Conservation (phyloP, 2,329 filamentous ascomycete species). For the Colletotrichum sp. region DNA sequence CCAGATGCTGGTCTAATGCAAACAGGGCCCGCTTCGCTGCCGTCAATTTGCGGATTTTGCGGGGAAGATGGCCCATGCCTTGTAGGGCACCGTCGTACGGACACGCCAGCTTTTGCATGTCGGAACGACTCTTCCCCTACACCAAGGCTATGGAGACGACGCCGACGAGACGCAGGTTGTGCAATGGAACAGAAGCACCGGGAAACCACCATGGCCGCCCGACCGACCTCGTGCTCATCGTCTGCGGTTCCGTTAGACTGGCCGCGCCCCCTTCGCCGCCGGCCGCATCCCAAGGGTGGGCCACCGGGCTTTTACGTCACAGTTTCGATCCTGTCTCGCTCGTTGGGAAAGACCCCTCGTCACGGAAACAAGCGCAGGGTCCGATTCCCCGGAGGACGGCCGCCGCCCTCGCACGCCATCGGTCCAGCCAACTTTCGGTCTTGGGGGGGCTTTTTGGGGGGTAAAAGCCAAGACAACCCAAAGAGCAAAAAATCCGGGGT, state of each 20-base stretch:
- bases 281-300: background rate
- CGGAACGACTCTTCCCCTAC: background rate
- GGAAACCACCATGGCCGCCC: background rate
- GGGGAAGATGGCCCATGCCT: slow-evolving; percentile 15
- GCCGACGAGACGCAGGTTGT: background rate
- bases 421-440: background rate
- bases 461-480: background rate
- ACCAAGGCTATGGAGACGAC: background rate
- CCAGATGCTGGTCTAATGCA: slow-evolving; percentile 16
- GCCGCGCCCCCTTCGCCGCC: slow-evolving; percentile 1
- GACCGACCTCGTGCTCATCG: background rate
- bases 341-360: background rate
- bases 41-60: slow-evolving; percentile 16
- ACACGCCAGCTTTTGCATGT: background rate
- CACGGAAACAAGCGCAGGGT: background rate
- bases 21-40: slow-evolving; percentile 8
- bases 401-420: slow-evolving; percentile 11
- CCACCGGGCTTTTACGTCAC: slow-evolving; percentile 18
- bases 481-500: slow-evolving; percentile 14
- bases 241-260: background rate
- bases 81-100: slow-evolving; percentile 4
- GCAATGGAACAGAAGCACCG: background rate
- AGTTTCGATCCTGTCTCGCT: background rate
- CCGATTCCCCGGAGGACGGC: background rate
- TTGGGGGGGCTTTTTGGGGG: background rate